These are phyloP conservation scores for Colletotrichum lini DNA, from an alignment of 2,329 filamentous ascomycete species.

Conservation along the genomic window DNA sequence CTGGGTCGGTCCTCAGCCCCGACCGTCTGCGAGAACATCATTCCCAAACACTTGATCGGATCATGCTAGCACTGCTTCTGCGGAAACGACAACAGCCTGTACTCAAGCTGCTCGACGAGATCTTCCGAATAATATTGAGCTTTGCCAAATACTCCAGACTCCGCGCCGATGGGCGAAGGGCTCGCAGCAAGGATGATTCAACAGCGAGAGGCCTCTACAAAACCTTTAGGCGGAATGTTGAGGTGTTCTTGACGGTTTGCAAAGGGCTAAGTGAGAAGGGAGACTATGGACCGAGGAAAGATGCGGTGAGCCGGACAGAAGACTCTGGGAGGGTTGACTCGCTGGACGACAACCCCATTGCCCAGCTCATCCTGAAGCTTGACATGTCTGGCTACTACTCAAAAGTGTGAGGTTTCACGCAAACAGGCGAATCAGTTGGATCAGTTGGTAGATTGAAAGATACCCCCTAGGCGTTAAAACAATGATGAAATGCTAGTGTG, in stretches of 20 bases:
- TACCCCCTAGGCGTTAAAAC: slow-evolving; percentile 14
- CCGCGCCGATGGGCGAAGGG: slow-evolving; percentile 55
- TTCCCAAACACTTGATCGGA: slow-evolving; percentile 80
- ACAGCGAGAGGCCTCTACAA: slow-evolving; percentile 67
- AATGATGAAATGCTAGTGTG: neutral
- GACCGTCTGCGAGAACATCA: slow-evolving; percentile 79
- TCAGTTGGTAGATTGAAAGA: neutral
- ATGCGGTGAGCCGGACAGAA: slow-evolving; percentile 47
- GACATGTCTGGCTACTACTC: slow-evolving; percentile 80
- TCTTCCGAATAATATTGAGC: slow-evolving; percentile 79
- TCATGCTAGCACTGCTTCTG: slow-evolving; percentile 81
- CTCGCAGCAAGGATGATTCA: slow-evolving; percentile 47
- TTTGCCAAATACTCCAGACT: slow-evolving; percentile 72
- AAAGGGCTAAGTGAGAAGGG: slow-evolving; percentile 77
- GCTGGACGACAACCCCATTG: slow-evolving; percentile 73
- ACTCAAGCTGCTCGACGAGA: slow-evolving; percentile 80
- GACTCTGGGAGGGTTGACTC: slow-evolving; percentile 49
- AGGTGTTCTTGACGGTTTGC: slow-evolving; percentile 82
- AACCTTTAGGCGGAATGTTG: slow-evolving; percentile 78
- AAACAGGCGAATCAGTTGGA: neutral
- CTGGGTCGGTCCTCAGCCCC: slow-evolving; percentile 70
- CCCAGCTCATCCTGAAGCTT: slow-evolving; percentile 76
- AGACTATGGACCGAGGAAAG: slow-evolving; percentile 57
- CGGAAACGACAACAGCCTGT: slow-evolving; percentile 82
- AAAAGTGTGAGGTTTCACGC: slow-evolving; percentile 39